Conservation (phyloP, 805 yeast species). For the Candida awuae region DNA sequence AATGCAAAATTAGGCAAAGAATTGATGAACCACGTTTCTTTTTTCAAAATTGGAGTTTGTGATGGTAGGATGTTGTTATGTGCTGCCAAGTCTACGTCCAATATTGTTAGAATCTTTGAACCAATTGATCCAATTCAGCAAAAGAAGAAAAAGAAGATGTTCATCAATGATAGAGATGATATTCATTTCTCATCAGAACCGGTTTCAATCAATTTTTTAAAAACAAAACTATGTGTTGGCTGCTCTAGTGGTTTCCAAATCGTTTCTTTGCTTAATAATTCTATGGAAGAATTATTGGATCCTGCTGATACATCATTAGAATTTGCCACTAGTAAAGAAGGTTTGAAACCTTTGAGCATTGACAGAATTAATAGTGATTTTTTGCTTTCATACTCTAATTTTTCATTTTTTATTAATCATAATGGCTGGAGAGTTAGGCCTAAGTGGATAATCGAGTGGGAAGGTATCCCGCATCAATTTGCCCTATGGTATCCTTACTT, state of each 20-base stretch:
- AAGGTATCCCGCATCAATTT: conserved; percentile 87
- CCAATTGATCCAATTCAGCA: conserved; percentile 69
- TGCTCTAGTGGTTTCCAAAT: conserved; percentile 96
- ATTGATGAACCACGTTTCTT: conserved; percentile 77
- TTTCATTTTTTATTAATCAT: conserved; percentile 87
- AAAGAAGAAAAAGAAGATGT: conserved; percentile 58
- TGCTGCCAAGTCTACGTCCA: conserved; percentile 79
- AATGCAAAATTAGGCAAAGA: conserved; percentile 64
- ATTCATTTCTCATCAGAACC: conserved; percentile 83
- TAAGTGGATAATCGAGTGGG: conserved; percentile 95
- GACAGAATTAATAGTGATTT: conserved; percentile 87
- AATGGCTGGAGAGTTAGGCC: conserved; percentile 96
- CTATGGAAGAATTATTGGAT: conserved; percentile 82
- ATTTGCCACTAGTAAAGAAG: conserved; percentile 78
- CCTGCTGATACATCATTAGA: conserved; percentile 98
- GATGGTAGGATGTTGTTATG: conserved; percentile 82
- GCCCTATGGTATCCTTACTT: conserved; percentile 92
- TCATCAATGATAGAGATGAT: conserved; percentile 63
- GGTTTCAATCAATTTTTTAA: conserved; percentile 81
- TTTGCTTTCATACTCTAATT: conserved; percentile 80
- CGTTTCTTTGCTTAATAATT: conserved; percentile 74
- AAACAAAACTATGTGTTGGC: conserved; percentile 85
- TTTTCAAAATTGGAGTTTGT: conserved; percentile 89
- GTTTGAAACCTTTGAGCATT: conserved; percentile 75
- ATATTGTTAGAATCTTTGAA: conserved; percentile 75